Conservation (phyloP, 1,284 basidiomycete species). For the Boletus semigastroideus region DNA sequence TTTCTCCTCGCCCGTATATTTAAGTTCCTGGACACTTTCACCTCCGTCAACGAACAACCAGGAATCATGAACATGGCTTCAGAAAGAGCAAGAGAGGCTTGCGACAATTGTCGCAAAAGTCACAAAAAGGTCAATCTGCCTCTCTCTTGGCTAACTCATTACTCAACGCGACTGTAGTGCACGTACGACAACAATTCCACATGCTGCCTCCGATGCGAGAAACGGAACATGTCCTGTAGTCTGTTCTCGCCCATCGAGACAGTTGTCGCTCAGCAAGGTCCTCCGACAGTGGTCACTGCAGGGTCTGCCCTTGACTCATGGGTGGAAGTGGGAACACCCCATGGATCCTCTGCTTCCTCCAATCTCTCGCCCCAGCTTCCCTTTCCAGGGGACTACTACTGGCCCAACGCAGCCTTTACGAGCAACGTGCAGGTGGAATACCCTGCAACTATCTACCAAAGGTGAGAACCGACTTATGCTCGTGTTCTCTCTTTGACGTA, state of each 20-base stretch:
- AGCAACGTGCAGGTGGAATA: slow-evolving; percentile 9
- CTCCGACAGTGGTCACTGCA: neutral
- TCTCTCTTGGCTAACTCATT: neutral
- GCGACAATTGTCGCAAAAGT: slow-evolving; percentile 28
- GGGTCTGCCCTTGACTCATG: slow-evolving; percentile 10
- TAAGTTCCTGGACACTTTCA: slow-evolving; percentile 14
- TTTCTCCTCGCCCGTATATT: slow-evolving; percentile 19
- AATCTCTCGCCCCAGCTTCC: slow-evolving; percentile 1
- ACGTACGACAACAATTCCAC: slow-evolving; percentile 16
- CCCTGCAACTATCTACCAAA: slow-evolving; percentile 5
- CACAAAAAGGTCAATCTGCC: slow-evolving; percentile 30
- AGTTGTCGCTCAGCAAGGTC: slow-evolving; percentile 7
- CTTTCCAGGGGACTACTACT: slow-evolving; percentile 3
- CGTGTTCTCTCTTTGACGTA: slow-evolving; percentile 5
- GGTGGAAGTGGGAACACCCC: slow-evolving; percentile 10
- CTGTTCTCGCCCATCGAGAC: slow-evolving; percentile 15
- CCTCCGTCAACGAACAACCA: slow-evolving; percentile 5
- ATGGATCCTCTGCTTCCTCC: slow-evolving; percentile 11
- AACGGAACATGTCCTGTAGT: slow-evolving; percentile 16
- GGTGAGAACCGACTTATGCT: slow-evolving; percentile 10
- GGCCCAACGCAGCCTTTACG: neutral
- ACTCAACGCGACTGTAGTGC: slow-evolving; percentile 19
- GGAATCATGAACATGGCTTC: slow-evolving; percentile 19
- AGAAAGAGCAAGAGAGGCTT: slow-evolving; percentile 32
- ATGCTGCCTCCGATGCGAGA: slow-evolving; percentile 21